A percentile compares a stretch with the other conserved stretches of the same genome.
Evolutionary conservation across 345 rosid genomes (phyloP).

Genomic region (Gossypium anomalum): DNA sequence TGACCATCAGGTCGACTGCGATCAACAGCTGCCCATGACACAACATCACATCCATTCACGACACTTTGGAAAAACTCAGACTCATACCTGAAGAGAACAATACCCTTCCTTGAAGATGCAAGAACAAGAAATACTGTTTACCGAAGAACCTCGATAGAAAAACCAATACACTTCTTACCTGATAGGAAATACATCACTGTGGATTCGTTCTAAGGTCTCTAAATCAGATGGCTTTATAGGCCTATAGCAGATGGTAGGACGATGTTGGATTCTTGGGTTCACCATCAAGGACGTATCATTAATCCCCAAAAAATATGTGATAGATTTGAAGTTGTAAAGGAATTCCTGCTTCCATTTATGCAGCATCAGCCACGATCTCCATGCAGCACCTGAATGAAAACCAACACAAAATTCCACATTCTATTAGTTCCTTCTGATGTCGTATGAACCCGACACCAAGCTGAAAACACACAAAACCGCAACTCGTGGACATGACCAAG

Average conservation of each 20-base stretch:
- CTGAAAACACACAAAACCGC: not conserved
- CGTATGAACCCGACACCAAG: not conserved
- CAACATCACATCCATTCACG: slow-evolving; percentile 66
- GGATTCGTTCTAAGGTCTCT: slow-evolving; percentile 64
- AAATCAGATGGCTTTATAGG: slow-evolving; percentile 72
- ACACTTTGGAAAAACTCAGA: slow-evolving; percentile 85
- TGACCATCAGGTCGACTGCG: slow-evolving; percentile 61
- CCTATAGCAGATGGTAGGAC: slow-evolving; percentile 66
- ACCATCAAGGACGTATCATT: slow-evolving; percentile 45
- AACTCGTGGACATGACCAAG: not conserved
- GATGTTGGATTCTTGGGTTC: slow-evolving; percentile 35
- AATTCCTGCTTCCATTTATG: slow-evolving; percentile 43
- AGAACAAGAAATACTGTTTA: not conserved
- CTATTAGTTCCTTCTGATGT: slow-evolving; percentile 12
- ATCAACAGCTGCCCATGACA: slow-evolving; percentile 96
- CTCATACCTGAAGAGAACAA: slow-evolving; percentile 69
- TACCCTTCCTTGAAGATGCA: slow-evolving; percentile 10
- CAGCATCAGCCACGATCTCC: slow-evolving; percentile 33
- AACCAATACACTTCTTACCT: slow-evolving; percentile 39
- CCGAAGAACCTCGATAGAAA: not conserved
- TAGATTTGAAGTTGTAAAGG: slow-evolving; percentile 21
- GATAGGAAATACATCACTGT: slow-evolving; percentile 72
- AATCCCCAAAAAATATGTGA: slow-evolving; percentile 43
- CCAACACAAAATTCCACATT: slow-evolving; percentile 5
- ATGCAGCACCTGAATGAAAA: slow-evolving; percentile 24